phyloP scores from a whole-genome alignment of 75 land plant genomes.

The Sequoiadendron giganteum region DNA sequence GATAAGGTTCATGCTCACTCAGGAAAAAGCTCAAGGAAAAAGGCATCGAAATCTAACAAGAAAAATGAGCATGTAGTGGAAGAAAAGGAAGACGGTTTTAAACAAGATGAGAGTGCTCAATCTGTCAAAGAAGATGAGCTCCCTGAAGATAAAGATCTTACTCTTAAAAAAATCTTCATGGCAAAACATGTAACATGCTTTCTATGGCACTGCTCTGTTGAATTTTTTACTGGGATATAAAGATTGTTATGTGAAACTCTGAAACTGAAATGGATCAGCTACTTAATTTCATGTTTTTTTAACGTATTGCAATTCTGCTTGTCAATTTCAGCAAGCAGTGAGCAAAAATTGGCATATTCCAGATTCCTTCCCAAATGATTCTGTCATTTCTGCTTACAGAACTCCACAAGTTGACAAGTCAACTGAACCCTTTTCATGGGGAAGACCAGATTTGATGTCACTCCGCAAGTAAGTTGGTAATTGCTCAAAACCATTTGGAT shows the following conservation, averaged over 20 bases:
- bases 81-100: neutral
- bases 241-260: neutral
- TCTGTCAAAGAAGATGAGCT: slow-evolving; percentile 10
- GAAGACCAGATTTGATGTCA: slow-evolving; percentile 80
- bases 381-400: slow-evolving; percentile 74
- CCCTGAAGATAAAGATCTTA: slow-evolving; percentile 12
- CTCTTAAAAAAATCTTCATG: slow-evolving; percentile 68
- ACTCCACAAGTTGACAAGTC: slow-evolving; percentile 89
- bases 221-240: neutral
- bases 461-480: slow-evolving; percentile 75
- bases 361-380: slow-evolving; percentile 83
- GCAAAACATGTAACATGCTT: slow-evolving; percentile 69
- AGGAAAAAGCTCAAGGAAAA: slow-evolving; percentile 31
- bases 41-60: slow-evolving; percentile 17
- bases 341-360: slow-evolving; percentile 99
- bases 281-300: neutral
- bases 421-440: slow-evolving; percentile 84
- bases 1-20: slow-evolving; percentile 30
- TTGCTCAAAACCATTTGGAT: neutral
- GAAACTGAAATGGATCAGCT: neutral
- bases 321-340: slow-evolving; percentile 72
- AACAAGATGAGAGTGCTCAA: neutral
- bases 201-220: neutral
- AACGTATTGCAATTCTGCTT: slow-evolving; percentile 6
- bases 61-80: slow-evolving; percentile 5